Percentiles rank a stretch among this genome's conserved stretches.
phyloP scores from a whole-genome alignment of 2,329 filamentous ascomycete genomes.

The Sporothrix protearum region DNA sequence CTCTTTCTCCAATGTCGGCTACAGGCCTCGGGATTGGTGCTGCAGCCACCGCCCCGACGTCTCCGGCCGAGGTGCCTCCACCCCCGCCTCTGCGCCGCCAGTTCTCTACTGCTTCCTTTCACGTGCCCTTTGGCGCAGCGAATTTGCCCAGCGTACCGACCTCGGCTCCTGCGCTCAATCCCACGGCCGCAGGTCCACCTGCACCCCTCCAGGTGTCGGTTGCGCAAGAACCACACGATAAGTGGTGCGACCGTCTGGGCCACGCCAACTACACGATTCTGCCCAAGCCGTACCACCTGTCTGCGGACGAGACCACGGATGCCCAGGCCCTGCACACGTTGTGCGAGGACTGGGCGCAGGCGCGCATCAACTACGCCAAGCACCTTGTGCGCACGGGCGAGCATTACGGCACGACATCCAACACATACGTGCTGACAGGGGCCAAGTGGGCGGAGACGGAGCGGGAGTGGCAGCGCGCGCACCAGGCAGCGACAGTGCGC shows the following conservation, averaged over 20 bases:
- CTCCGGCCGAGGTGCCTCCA: slow-evolving; percentile 36
- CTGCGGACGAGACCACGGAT: slow-evolving; percentile 48
- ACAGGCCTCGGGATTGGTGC: background rate
- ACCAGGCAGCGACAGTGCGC: slow-evolving; percentile 61
- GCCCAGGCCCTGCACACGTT: slow-evolving; percentile 58
- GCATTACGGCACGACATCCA: slow-evolving; percentile 86
- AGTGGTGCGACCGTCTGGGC: slow-evolving; percentile 80
- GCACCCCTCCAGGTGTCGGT: slow-evolving; percentile 32
- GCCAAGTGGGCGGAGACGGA: slow-evolving; percentile 86
- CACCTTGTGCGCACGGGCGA: slow-evolving; percentile 84
- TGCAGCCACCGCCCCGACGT: slow-evolving; percentile 9
- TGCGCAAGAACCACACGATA: slow-evolving; percentile 62
- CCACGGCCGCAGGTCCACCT: slow-evolving; percentile 44
- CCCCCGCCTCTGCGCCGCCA: slow-evolving; percentile 74
- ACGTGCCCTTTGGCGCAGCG: slow-evolving; percentile 45
- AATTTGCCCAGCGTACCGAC: slow-evolving; percentile 30
- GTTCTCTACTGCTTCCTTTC: slow-evolving; percentile 73
- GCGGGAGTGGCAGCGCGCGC: slow-evolving; percentile 65
- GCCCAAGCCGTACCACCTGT: slow-evolving; percentile 69
- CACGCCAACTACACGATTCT: slow-evolving; percentile 91
- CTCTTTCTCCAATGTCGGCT: background rate
- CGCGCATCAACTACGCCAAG: slow-evolving; percentile 81
- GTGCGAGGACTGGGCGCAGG: slow-evolving; percentile 75
- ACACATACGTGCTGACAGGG: slow-evolving; percentile 79
- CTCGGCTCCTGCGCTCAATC: background rate